Evolutionary conservation across 1,139 yeast species (phyloP), one percentile per base, ranked within the genome.

Genomic region (Tardiomyces depauwii): DNA sequence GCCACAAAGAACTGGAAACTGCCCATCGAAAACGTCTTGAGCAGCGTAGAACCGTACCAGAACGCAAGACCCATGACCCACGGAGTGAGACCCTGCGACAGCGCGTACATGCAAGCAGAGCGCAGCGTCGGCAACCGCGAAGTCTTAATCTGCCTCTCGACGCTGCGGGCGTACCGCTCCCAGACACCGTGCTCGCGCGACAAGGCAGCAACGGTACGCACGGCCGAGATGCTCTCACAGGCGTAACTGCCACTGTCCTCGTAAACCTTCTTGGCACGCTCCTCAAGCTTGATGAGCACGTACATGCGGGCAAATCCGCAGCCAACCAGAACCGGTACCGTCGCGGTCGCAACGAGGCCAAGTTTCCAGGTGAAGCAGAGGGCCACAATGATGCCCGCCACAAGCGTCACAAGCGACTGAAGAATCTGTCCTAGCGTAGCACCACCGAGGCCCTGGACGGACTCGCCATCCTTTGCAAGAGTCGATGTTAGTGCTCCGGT

Each of bases 401-500:
- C 79, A 2, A 88, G 74, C 23, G 79, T 71, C 38, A 93, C 88
- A 2, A 84, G 77, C 14, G 77, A 70, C 16, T 94, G 94, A 51
- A 83, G 76, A 44, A 88, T 77, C 3, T 83, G 68, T 13, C 94
- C 86, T 48, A 93, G 74, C 42, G 84, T 80, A 23, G 95, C 95
- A 60, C 91, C 96, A 39, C 93, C 83, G 39, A 87, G 73, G 57
- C 88, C 88, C 49, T 85, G 79, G 21, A 88, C 89, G 40, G 85
- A 78, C 58, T 83, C 88, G 1, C 95, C 89, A 61, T 88, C 96
- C 48, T 83, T 80, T 33, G 91, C 81, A 27, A 87, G 68, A 52
- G 95, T 71, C 2, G 94, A 80, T 25, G 88, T 83, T 58, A 88
- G 71, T 53, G 88, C 91, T 45, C 96, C 96, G 2, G 89, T 60